Percentiles rank a stretch among this genome's conserved stretches.
These are phyloP conservation scores for Didymella exigua DNA, from an alignment of 2,329 filamentous ascomycete species.

Conservation along the genomic window DNA sequence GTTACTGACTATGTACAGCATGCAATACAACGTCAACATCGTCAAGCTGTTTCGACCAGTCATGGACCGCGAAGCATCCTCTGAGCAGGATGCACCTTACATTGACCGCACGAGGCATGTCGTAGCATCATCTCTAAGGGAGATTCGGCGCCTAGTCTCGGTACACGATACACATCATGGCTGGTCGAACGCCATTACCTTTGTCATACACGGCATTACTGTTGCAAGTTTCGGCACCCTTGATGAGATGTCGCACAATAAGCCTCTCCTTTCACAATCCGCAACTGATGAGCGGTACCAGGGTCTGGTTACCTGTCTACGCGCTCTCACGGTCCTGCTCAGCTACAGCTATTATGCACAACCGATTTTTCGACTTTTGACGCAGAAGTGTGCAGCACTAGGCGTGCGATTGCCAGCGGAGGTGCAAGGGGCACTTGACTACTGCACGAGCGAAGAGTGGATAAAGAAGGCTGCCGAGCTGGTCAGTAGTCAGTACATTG, in stretches of 20 bases:
- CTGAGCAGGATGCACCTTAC: conserved; percentile 21
- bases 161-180: conserved; percentile 35
- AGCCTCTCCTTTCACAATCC: not conserved
- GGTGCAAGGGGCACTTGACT: conserved; percentile 24
- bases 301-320: conserved; percentile 37
- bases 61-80: conserved; percentile 14
- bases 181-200: conserved; percentile 32
- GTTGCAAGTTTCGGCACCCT: conserved; percentile 34
- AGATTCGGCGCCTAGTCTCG: conserved; percentile 31
- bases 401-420: conserved; percentile 31
- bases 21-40: conserved; percentile 36
- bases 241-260: conserved; percentile 30
- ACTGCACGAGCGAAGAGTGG: conserved; percentile 39
- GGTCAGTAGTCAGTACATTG: conserved; percentile 40
- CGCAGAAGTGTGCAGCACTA: conserved; percentile 33
- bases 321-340: conserved; percentile 29
- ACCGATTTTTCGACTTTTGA: conserved; percentile 34
- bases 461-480: conserved; percentile 32
- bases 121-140: conserved; percentile 24
- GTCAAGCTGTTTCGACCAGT: conserved; percentile 36
- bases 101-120: conserved; percentile 24
- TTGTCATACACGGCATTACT: conserved; percentile 35
- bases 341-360: conserved; percentile 39
- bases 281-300: conserved; percentile 30
- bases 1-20: conserved; percentile 26